Evolutionary conservation across 768 basidiomycete genomes (phyloP), one percentile per base, ranked within the genome.

Genomic region (Termitomyces heimii): DNA sequence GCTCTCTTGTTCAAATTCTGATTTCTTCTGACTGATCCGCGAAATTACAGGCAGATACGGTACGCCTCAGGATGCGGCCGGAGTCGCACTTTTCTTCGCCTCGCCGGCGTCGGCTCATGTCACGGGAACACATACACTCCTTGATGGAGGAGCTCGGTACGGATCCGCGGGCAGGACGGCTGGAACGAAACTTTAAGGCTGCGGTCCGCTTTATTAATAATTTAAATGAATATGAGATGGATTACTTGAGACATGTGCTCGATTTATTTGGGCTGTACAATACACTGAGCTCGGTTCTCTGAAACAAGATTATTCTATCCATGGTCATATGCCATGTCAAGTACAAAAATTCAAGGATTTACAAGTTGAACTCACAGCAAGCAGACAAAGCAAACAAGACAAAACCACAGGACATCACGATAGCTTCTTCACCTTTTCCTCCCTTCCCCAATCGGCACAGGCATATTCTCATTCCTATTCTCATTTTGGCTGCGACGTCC

Each of bases 91-190:
- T 16, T 89, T 88, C 76, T 76, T 91, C 39, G 77, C 82, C 9
- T 88, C 87, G 18, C 82, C 85, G 0, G 91, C 87, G 0, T 79
- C 83, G 2, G 79, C 88, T 3, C 89, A 91, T 58, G 74, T 92
- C 47, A 91, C 90, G 1, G 90, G 88, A 12, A 76, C 80, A 20
- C 86, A 91, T 58, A 86, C 84, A 45, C 63, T 87, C 4, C 69
- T 91, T 10, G 91, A 93, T 60, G 91, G 91, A 26, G 88, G 88
- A 6, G 67, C 77, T 10, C 67, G 79, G 44, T 77, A 70, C 53
- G 51, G 59, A 28, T 22, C 20, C 2, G 40, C 26, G 42, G 43
- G 53, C 9, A 31, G 28, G 40, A 24, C 42, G 20, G 40, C 53
- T 34, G 20, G 12, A 16, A 22, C 53, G n/a, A 54, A 54, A 6